Evolutionary conservation across 2,329 filamentous ascomycete genomes (phyloP).

Genomic region (Rachicladosporium sp.): DNA sequence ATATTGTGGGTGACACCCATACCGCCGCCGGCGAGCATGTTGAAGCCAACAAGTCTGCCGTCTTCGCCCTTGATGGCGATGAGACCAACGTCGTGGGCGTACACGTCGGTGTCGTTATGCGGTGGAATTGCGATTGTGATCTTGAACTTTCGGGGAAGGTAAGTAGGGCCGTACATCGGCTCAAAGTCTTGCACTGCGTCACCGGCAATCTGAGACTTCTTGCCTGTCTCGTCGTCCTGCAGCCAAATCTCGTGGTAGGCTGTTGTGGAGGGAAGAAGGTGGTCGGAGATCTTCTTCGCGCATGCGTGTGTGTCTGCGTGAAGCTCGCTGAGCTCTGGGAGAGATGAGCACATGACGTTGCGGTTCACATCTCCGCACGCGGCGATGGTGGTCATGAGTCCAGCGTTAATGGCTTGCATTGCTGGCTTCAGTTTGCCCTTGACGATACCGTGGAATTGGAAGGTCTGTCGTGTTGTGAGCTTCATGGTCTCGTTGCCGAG

Average conservation of each 20-base stretch:
- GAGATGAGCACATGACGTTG: constrained; percentile 97
- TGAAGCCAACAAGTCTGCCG: constrained; percentile 79
- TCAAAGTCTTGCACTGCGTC: constrained; percentile 92
- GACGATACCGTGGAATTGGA: constrained; percentile 97
- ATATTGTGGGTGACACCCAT: constrained; percentile 99
- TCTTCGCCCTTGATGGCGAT: constrained; percentile 87
- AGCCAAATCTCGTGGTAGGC: constrained; percentile 99
- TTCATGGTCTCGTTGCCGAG: constrained; percentile 99
- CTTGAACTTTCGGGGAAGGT: constrained; percentile 97
- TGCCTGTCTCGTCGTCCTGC: constrained; percentile 56
- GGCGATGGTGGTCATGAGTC: constrained; percentile 93
- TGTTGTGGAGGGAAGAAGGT: constrained; percentile 76
- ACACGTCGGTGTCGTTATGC: constrained; percentile 96
- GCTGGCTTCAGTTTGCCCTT: constrained; percentile 92
- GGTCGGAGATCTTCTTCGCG: constrained; percentile 80
- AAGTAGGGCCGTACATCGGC: constrained; percentile 89
- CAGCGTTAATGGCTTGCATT: constrained; percentile 93
- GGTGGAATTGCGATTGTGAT: constrained; percentile 96
- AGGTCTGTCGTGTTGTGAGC: constrained; percentile 92
- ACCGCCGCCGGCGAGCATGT: constrained; percentile 84
- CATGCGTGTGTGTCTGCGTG: constrained; percentile 68
- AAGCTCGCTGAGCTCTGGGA: constrained; percentile 72
- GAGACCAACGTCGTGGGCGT: constrained; percentile 90
- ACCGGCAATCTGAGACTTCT: constrained; percentile 79
- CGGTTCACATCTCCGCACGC: constrained; percentile 97